Percentiles rank a stretch among this genome's conserved stretches.
phyloP scores from a whole-genome alignment of 805 yeast genomes.

The Monosporozyma aerobia region DNA sequence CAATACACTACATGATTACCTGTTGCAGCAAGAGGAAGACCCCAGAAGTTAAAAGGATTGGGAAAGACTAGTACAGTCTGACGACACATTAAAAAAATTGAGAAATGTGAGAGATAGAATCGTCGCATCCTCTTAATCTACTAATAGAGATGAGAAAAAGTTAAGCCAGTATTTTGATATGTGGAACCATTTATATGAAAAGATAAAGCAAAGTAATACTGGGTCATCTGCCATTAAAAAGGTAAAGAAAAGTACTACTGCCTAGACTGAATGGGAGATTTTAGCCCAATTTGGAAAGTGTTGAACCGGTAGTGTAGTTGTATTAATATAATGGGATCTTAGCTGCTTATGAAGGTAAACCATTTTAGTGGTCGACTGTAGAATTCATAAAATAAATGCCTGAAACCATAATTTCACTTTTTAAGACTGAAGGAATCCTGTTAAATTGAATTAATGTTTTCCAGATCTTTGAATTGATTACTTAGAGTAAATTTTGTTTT shows the following conservation, averaged over 20 bases:
- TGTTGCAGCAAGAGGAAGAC: constrained; percentile 42
- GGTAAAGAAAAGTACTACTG: not conserved
- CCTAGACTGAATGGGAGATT: not conserved
- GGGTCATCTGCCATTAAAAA: not conserved
- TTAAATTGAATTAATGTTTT: too few species aligned
- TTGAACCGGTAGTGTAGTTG: too few species aligned
- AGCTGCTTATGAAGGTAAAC: too few species aligned
- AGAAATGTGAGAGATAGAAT: constrained; percentile 26
- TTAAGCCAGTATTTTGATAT: constrained; percentile 21
- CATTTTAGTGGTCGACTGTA: too few species aligned
- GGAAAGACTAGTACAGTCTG: constrained; percentile 16
- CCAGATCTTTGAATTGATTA: too few species aligned
- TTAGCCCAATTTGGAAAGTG: too few species aligned
- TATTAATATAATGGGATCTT: too few species aligned
- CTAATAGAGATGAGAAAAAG: constrained; percentile 14
- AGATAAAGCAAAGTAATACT: constrained; percentile 4
- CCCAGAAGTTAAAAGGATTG: constrained; percentile 8
- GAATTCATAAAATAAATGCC: too few species aligned
- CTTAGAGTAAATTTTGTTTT: too few species aligned
- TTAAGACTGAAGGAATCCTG: too few species aligned
- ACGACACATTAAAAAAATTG: constrained; percentile 29
- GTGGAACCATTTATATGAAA: constrained; percentile 30
- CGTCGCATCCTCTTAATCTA: constrained; percentile 16
- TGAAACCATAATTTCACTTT: too few species aligned
- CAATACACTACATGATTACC: too few species aligned